Conservation (phyloP, 257 asterid genomes). For the Solanum habrochaites region DNA sequence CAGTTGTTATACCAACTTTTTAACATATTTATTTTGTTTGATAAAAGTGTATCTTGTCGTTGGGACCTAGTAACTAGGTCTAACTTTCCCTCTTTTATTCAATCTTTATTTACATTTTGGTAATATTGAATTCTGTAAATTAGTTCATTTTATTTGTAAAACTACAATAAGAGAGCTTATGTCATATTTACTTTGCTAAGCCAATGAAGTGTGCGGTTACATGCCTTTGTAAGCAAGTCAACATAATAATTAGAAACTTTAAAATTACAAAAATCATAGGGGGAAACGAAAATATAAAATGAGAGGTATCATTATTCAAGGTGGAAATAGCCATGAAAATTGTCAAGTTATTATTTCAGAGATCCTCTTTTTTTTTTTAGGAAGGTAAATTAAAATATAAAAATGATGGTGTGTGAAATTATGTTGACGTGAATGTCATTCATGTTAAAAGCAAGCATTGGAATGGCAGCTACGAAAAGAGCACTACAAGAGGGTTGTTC, state of each 20-base stretch:
- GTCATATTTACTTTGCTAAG: not conserved
- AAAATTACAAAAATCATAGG: not conserved
- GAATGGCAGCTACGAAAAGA: not conserved
- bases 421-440: not conserved
- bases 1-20: constrained; percentile 3
- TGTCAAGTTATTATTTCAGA: not conserved
- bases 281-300: not conserved
- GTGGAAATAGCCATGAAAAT: not conserved
- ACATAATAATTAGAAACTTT: not conserved
- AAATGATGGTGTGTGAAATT: not conserved
- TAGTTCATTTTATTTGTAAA: not conserved
- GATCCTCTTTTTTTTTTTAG: not conserved
- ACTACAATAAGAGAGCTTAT: not conserved
- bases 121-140: not conserved
- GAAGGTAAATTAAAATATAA: not conserved
- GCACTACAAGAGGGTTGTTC: not conserved
- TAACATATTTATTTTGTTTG: constrained; percentile 8
- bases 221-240: not conserved
- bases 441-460: not conserved
- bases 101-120: not conserved
- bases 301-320: not conserved
- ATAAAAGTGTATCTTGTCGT: not conserved
- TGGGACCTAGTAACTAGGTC: not conserved
- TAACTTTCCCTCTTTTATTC: not conserved
- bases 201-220: not conserved